Percentiles rank a stretch among this genome's conserved stretches.
These are phyloP conservation scores for Arctostaphylos glauca DNA, from an alignment of 148 eudicot species.

Conservation along the genomic window DNA sequence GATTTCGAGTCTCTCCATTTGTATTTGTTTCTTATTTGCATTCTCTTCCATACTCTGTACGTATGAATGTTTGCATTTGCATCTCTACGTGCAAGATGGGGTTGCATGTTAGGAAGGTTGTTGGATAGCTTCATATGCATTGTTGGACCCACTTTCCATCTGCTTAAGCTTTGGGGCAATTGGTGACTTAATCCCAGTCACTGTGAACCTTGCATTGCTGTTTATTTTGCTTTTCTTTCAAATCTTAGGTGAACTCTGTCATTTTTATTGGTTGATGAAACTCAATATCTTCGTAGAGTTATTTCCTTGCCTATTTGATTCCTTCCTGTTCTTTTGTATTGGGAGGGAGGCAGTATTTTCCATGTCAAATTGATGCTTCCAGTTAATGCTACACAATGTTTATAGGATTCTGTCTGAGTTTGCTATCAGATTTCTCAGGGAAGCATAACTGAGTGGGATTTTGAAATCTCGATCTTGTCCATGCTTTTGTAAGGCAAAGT, in stretches of 20 bases:
- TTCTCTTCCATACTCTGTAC: neutral
- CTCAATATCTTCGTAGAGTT: neutral
- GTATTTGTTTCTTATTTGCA: neutral
- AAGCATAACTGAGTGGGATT: neutral
- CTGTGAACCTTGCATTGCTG: neutral
- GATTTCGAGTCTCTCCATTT: neutral
- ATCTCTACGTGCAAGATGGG: neutral
- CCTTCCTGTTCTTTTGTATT: neutral
- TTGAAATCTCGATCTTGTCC: neutral
- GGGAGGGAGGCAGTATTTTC: neutral
- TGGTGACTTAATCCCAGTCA: neutral
- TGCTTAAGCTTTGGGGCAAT: neutral
- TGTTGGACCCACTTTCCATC: neutral
- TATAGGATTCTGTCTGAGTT: neutral
- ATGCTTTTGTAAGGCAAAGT: neutral
- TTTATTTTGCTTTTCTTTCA: neutral
- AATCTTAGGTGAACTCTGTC: neutral
- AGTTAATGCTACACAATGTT: neutral
- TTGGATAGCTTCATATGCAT: neutral
- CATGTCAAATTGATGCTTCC: neutral
- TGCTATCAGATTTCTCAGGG: neutral
- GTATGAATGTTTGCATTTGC: neutral
- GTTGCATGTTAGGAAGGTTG: neutral
- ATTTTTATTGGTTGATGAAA: neutral
- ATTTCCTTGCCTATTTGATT: neutral